Evolutionary conservation across 352 stramenopile genomes (phyloP).

Genomic region (Nothophytophthora sp.): DNA sequence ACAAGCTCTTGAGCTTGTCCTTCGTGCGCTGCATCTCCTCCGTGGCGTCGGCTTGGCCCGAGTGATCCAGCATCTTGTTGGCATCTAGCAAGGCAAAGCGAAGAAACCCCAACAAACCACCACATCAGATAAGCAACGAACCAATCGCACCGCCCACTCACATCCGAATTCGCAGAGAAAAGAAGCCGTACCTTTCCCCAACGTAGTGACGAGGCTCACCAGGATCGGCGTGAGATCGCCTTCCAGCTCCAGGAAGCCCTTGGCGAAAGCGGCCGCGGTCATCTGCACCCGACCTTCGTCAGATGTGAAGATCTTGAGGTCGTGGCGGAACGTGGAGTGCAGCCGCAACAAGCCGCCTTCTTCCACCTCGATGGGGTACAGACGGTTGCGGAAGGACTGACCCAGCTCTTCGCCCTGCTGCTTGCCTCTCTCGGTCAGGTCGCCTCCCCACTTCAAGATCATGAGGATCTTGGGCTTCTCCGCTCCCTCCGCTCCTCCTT

Average conservation of each 20-base stretch:
- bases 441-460: conserved; percentile 99
- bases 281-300: conserved; percentile 99
- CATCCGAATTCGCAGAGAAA: neutral
- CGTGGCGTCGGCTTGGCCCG: conserved; percentile 97
- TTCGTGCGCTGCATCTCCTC: conserved; percentile 85
- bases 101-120: neutral
- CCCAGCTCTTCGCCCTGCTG: conserved; percentile 96
- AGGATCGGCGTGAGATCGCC: conserved; percentile 99
- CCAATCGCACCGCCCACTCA: neutral
- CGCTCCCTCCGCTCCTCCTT: conserved; percentile 12
- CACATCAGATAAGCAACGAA: neutral
- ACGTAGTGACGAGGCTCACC: conserved; percentile 92
- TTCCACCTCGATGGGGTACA: conserved; percentile 91
- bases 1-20: conserved; percentile 89
- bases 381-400: conserved; percentile 88
- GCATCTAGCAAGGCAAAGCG: conserved; percentile 45
- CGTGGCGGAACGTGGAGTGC: conserved; percentile 99
- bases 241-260: conserved; percentile 99
- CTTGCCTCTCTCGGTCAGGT: conserved; percentile 98
- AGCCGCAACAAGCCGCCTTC: conserved; percentile 96
- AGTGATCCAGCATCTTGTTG: conserved; percentile 99
- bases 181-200: conserved; percentile 64
- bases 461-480: conserved; percentile 94
- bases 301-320: conserved; percentile 99
- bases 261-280: conserved; percentile 99